Evolutionary conservation across 2,329 filamentous ascomycete species (phyloP), one percentile per base, ranked within the genome.

Genomic region (Colletotrichum lentis): DNA sequence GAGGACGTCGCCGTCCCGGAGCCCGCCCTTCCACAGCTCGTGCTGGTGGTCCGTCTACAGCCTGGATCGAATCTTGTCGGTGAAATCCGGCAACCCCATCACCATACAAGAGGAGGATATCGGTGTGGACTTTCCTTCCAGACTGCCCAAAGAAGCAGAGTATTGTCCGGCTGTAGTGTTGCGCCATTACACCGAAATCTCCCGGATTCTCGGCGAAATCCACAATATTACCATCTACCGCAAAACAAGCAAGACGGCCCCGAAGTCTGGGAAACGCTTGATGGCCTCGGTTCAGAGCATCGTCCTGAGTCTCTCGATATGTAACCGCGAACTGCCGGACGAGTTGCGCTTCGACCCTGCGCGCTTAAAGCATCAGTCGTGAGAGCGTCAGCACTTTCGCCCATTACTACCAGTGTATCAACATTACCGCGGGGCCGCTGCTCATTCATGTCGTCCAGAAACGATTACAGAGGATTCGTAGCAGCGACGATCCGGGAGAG

Each of bases 1-100:
- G 10, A 94, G 83, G 0, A 94, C 91, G 76, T 94, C 91, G 16
- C 91, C 91, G 43, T 85, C 87, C 73, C 90, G 89, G 57, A 94
- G 78, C 71, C 90, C 90, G 6, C 89, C 90, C 68, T 86, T 83
- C 86, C 90, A 93, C 52, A 91, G 90, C 65, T 89, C 68, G 81
- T 63, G 90, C 85, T 81, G 93, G 76, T 78, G 76, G 76, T 75
- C 76, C 0, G 64, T 78, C 0, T 78, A 78, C 65, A 76, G 77
- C 57, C 73, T 78, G 43, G 76, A 78, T 22, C 73, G 76, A 0
- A 77, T 77, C 59, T 73, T 76, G 0, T 74, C 75, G 2, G 76
- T 76, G 0, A 78, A 78, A 44, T 72, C 77, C 0, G 76, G 76
- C 0, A 76, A 78, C 7, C 76, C 76, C 1, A 72, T 78, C 4